Percentiles rank a stretch among this genome's conserved stretches.
phyloP scores from a whole-genome alignment of 75 land plant genomes.

The Pseudotsuga menziesii region DNA sequence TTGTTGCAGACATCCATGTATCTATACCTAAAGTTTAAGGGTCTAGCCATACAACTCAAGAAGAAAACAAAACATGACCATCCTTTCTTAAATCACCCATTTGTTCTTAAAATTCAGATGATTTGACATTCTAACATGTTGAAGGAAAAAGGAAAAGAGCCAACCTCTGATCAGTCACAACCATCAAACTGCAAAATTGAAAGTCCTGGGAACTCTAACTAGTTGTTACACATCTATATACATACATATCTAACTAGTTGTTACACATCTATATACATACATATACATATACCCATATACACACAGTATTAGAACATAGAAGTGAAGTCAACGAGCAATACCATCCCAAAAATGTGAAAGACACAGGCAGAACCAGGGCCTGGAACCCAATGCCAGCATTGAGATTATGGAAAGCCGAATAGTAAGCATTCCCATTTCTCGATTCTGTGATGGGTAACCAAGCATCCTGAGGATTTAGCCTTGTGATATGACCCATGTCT shows the following conservation, averaged over 20 bases:
- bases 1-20: not conserved
- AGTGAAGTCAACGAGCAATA: constrained; percentile 14
- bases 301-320: too few relatives aligned
- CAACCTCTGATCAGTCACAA: not conserved
- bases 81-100: not conserved
- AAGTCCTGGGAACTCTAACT: not conserved
- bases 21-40: not conserved
- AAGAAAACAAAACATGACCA: not conserved
- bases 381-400: constrained; percentile 89
- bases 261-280: not conserved
- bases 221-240: not conserved
- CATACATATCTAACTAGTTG: not conserved
- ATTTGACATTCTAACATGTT: not conserved
- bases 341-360: constrained; percentile 91
- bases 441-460: constrained; percentile 98
- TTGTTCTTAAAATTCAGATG: not conserved
- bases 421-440: constrained; percentile 83
- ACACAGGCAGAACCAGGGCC: constrained; percentile 78
- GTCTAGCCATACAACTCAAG: not conserved
- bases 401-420: constrained; percentile 87
- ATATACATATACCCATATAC: not conserved
- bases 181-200: not conserved
- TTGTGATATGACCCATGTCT: constrained; percentile 90
- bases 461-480: constrained; percentile 75
- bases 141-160: not conserved